Base-by-base conservation (phyloP, 2,329 filamentous ascomycete species). In the Aspergillus udagawae region DNA sequence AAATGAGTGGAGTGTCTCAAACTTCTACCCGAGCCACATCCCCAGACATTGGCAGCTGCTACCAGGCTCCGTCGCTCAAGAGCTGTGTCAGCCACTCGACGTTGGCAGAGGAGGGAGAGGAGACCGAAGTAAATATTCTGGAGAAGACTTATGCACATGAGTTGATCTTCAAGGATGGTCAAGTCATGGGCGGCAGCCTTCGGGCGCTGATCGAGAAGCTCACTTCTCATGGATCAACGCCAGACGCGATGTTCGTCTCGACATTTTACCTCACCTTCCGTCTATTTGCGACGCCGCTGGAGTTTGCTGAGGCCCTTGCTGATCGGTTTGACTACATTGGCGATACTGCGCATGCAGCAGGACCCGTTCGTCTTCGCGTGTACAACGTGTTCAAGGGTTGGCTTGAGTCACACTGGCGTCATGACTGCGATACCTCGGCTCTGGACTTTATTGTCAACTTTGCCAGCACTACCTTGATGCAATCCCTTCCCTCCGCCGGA, bases 301-400 rank as follows among this genome's bases (percentile, higher is more conserved):
- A 90, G 59, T 84, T 99, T 60, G 89, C 92, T 0, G 84, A 91
- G 70, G 84, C 87, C 3, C 81, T 99, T n/a, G 88, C 95, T 53
- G 89, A 94, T 56, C 87, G 95, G 29, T 99, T 96, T 72, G 90
- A 97, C 58, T 96, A 97, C 65, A 89, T 96, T 41, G 89, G 86
- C 12, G 89, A 94, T 58, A 89, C 87, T 50, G 84, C 86, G 23
- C 83, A 86, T 57, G 84, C 92, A 61, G 87, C 92, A 23, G 84
- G 82, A 2, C 91, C 93, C 0, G 93, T 97, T 23, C 87, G 92
- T 52, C 79, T 99, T 50, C 86, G 94, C 52, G 91, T 97, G 1
- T 97, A 95, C 79, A 97, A 99, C 71, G 88, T 92, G 56, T 91
- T 99, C 81, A 99, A 99, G 75, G 90, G 90, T 45, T 99, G 94